Evolutionary conservation across 1,139 yeast genomes (phyloP), one percentile per base, ranked within the genome.

Genomic region (Suhomyces bolitotheri): DNA sequence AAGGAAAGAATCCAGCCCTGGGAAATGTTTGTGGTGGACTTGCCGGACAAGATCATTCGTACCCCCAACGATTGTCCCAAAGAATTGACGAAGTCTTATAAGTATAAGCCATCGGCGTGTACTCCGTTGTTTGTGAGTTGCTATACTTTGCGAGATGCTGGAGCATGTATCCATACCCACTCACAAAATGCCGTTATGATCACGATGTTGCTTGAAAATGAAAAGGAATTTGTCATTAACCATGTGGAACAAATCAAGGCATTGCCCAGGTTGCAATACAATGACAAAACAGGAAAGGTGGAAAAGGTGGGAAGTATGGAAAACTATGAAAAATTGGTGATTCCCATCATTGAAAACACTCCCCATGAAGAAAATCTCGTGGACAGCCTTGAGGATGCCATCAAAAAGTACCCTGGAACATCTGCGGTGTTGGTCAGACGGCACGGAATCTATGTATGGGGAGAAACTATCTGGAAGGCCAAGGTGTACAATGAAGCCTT

Each of bases 391-490:
- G 78, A 78, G 46, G 64, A 73, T 38, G 84, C 90, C 2, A 76
- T 89, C 38, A 62, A 52, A 16, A 66, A 74, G 13, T 83, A 87
- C 48, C 96, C 97, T 1, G 73, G 77, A 0, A 67, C 95, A 3
- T 76, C 89, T 6, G 97, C 97, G 0, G 90, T 90, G 1, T 69
- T 90, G 39, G 97, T 90, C 6, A 76, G 96, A 59, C 73, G 96
- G 55, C 98, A 90, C 53, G 98, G 98, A 1, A 82, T 90, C 27
- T 90, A 83, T 54, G 96, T 89, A 11, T 90, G 97, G 97, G 97
- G 97, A 16, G 89, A 85, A 49, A 80, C 76, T 16, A 87, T 88
- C 9, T 85, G 95, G 87, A 88, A 89, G 60, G 96, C 97, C 33
- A 90, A 90, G 64, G 78, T 90, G 12, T 83, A 85, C 58, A 88